Evolutionary conservation across 169 alveolate genomes (phyloP), one percentile per base, ranked within the genome.

Genomic region (Plasmodium vivax): DNA sequence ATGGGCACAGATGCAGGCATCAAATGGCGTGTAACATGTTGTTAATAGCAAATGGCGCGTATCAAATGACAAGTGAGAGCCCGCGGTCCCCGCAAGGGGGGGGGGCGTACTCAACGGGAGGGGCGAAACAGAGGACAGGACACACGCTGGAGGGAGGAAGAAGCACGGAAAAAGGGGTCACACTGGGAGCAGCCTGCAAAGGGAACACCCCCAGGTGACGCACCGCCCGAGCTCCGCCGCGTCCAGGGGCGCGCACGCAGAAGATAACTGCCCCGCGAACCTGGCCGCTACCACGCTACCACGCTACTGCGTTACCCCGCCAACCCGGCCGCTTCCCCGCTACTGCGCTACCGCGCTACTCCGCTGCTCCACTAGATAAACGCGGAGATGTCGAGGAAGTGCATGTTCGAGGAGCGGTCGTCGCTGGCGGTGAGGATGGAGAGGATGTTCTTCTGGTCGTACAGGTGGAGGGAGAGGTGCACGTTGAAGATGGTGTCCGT

Each of bases 381-480:
- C 0, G 74, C 19, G 23, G 94, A 80, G 3, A 90, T n/a, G 36
- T 90, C 94, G 10, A 90, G 16, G 68, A 90, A 79, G 10, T 90
- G 94, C 75, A 90, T 36, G 38, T 58, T 90, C 5, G 94, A 90
- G 27, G 94, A 80, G 12, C 77, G 72, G 23, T 90, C 94, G 47
- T 90, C 94, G 34, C 94, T 90, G 14, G 94, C 94, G 6, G 94
- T 90, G 23, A 90, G 45, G 14, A 90, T 80, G 7, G 87, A 90
- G 36, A 90, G 73, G 9, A 90, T 58, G 23, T 90, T 79, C 30
- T 90, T 90, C 7, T 90, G 34, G 14, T 90, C 79, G 45, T 90
- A 90, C 54, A 90, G 36, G 68, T 90, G 94, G 1, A 90, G 84
- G 5, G 94, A 90, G 34, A 80, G n/a, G 51, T 90, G 43, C 12